phyloP scores from a whole-genome alignment of 805 yeast genomes.

The Metschnikowia gelsemii region DNA sequence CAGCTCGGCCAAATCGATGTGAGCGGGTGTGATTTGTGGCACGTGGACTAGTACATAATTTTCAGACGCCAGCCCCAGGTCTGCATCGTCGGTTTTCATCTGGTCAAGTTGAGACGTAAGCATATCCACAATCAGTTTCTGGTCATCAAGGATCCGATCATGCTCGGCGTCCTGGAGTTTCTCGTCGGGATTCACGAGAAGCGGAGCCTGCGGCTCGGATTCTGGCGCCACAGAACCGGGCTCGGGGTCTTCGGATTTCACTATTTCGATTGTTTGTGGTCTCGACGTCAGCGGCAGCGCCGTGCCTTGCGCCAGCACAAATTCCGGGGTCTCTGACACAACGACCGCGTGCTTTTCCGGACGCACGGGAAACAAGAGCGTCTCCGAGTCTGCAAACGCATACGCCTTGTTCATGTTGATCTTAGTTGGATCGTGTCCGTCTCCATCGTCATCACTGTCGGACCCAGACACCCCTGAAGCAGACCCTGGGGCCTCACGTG shows the following conservation, averaged over 20 bases:
- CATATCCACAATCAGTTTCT: constrained; percentile 29
- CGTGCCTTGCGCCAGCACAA: constrained; percentile 31
- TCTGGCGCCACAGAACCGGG: too few species aligned
- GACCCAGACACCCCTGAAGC: constrained; percentile 10
- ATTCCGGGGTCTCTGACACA: constrained; percentile 8
- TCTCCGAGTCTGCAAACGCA: constrained; percentile 50
- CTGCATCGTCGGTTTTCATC: constrained; percentile 19
- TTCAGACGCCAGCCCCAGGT: constrained; percentile 7
- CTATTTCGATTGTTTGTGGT: constrained; percentile 19
- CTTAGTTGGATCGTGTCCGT: constrained; percentile 43
- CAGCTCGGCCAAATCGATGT: not conserved
- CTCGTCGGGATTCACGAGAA: constrained; percentile 23
- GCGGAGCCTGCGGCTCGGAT: constrained; percentile 2
- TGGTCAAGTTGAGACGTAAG: constrained; percentile 26
- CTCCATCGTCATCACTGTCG: constrained; percentile 42
- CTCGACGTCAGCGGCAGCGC: constrained; percentile 14
- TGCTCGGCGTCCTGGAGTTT: constrained; percentile 32
- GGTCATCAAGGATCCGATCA: constrained; percentile 32
- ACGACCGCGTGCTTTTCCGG: constrained; percentile 50
- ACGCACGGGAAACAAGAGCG: constrained; percentile 66
- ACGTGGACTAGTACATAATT: constrained; percentile 47
- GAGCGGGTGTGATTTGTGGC: constrained; percentile 41
- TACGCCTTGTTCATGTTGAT: constrained; percentile 67
- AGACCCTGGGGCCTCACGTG: constrained; percentile 13
- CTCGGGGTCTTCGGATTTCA: constrained; percentile 32